Conservation (phyloP, 2,329 filamentous ascomycete genomes). For the Corinectria fuckeliana region DNA sequence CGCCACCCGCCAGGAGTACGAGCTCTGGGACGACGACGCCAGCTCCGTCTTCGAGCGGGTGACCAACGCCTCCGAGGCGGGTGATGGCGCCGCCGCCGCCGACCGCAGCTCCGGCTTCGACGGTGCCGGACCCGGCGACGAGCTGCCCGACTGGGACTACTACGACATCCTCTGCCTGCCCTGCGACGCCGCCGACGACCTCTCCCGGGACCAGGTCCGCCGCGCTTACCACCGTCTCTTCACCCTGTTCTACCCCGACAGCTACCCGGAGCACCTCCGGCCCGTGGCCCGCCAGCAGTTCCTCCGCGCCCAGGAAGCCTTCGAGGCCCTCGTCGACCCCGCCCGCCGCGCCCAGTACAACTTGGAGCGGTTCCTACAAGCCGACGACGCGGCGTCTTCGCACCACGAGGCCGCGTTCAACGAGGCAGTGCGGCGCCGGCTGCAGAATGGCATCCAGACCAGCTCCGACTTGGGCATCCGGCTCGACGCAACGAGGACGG, state of each 20-base stretch:
- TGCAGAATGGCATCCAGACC: slow-evolving; percentile 35
- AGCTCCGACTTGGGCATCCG: slow-evolving; percentile 49
- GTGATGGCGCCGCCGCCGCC: slow-evolving; percentile 19
- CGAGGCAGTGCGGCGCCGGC: slow-evolving; percentile 27
- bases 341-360: slow-evolving; percentile 51
- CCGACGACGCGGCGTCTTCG: slow-evolving; percentile 29
- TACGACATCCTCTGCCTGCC: slow-evolving; percentile 56
- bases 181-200: slow-evolving; percentile 33
- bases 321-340: slow-evolving; percentile 56
- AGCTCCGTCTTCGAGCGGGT: slow-evolving; percentile 50
- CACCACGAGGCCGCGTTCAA: slow-evolving; percentile 29
- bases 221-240: slow-evolving; percentile 54
- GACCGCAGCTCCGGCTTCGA: slow-evolving; percentile 20
- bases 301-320: slow-evolving; percentile 50
- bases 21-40: slow-evolving; percentile 56
- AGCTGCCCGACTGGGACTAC: slow-evolving; percentile 41
- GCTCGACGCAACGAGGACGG: slow-evolving; percentile 40
- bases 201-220: slow-evolving; percentile 46
- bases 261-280: slow-evolving; percentile 48
- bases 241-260: slow-evolving; percentile 52
- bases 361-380: slow-evolving; percentile 33
- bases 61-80: slow-evolving; percentile 36
- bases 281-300: slow-evolving; percentile 50
- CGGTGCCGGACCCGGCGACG: neutral
- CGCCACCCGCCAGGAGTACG: slow-evolving; percentile 53